Evolutionary conservation across 495 filamentous ascomycete species (phyloP).

Genomic region (Amphirosellinia nigrospora): DNA sequence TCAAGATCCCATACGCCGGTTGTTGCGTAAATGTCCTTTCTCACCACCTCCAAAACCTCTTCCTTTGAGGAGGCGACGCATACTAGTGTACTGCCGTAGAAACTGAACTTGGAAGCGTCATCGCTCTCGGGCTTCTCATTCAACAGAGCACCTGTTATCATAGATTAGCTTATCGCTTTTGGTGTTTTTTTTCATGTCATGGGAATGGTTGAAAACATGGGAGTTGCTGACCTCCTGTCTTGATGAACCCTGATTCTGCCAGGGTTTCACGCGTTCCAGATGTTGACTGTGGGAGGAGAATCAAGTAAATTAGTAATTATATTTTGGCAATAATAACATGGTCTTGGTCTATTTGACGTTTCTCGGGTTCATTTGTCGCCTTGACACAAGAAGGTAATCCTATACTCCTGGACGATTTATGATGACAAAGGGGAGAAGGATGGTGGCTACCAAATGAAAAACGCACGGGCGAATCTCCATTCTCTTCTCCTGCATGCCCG

Average conservation of each 20-base stretch:
- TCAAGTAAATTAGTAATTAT: not conserved
- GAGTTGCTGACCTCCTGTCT: slow-evolving; percentile 60
- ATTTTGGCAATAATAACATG: no score
- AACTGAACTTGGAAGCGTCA: slow-evolving; percentile 61
- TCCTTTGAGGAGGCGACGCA: slow-evolving; percentile 68
- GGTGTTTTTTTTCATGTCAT: not conserved
- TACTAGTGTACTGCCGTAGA: slow-evolving; percentile 74
- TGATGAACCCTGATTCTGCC: slow-evolving; percentile 54
- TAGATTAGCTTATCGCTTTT: not conserved
- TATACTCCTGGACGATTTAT: not conserved
- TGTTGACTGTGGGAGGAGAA: slow-evolving; percentile 54
- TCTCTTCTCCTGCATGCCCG: slow-evolving; percentile 67
- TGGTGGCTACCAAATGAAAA: not conserved
- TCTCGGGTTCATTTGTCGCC: not conserved
- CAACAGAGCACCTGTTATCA: slow-evolving; percentile 68
- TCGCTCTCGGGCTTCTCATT: slow-evolving; percentile 68
- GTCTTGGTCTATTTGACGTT: not conserved
- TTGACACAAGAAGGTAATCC: not conserved
- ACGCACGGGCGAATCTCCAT: slow-evolving; percentile 75
- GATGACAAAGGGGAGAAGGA: not conserved
- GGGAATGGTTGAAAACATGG: not conserved
- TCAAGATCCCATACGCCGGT: slow-evolving; percentile 84
- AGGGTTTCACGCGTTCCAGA: slow-evolving; percentile 56
- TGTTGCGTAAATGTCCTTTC: slow-evolving; percentile 73
- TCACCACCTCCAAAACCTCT: slow-evolving; percentile 68